Conservation (phyloP, 2,329 filamentous ascomycete genomes). For the Amphichorda felina region DNA sequence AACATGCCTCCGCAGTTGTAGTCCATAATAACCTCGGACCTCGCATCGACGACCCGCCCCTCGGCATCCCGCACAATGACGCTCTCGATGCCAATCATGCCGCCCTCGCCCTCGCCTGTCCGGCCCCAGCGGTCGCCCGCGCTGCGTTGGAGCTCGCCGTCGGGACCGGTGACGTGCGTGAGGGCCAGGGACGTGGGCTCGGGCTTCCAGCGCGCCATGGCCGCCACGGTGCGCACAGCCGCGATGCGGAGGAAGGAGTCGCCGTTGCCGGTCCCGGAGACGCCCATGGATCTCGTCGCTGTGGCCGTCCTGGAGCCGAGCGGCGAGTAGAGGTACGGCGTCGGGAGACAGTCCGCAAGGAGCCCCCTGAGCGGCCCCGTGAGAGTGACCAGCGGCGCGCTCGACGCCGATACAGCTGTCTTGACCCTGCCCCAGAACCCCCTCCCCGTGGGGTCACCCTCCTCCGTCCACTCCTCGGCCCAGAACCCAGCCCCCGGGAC, state of each 20-base stretch:
- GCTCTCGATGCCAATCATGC: constrained; percentile 72
- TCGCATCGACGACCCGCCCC: constrained; percentile 26
- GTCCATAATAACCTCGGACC: constrained; percentile 54
- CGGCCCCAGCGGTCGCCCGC: constrained; percentile 62
- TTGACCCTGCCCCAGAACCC: constrained; percentile 1
- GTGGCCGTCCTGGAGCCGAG: not conserved
- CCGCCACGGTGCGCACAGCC: constrained; percentile 60
- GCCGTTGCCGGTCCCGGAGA: constrained; percentile 78
- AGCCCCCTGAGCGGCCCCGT: constrained; percentile 30
- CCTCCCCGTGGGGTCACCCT: constrained; percentile 18
- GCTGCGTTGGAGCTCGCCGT: constrained; percentile 62
- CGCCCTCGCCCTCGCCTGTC: constrained; percentile 71
- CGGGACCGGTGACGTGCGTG: constrained; percentile 52
- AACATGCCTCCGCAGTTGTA: constrained; percentile 88
- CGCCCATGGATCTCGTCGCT: constrained; percentile 31
- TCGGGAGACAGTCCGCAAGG: constrained; percentile 49
- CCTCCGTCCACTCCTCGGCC: constrained; percentile 70
- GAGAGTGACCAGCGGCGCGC: constrained; percentile 7
- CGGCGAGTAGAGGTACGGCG: constrained; percentile 27
- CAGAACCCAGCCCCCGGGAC: constrained; percentile 78
- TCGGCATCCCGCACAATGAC: constrained; percentile 30
- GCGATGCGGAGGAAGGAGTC: constrained; percentile 70
- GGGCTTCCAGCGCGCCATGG: constrained; percentile 55
- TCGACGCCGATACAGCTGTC: not conserved
- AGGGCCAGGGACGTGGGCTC: constrained; percentile 41